Percentiles rank a stretch among this genome's conserved stretches.
Evolutionary conservation across 1,139 yeast genomes (phyloP).

Genomic region (Blastobotrys serpentis): DNA sequence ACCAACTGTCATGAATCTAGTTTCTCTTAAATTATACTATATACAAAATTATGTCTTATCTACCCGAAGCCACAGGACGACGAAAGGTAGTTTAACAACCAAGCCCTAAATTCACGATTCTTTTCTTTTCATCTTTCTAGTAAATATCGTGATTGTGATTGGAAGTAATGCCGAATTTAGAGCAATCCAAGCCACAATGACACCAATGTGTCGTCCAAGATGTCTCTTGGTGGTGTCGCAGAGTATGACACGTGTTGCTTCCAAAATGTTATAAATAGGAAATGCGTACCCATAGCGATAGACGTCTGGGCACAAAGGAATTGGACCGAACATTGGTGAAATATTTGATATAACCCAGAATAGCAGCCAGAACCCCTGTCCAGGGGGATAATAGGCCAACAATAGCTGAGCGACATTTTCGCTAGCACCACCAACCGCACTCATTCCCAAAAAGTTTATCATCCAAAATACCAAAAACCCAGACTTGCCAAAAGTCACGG

Average conservation of each 20-base stretch:
- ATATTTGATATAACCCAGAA: constrained; percentile 60
- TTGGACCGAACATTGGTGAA: constrained; percentile 60
- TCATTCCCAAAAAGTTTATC: constrained; percentile 56
- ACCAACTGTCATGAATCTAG: no score
- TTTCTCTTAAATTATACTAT: no score
- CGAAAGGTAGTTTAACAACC: no score
- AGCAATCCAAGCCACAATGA: constrained; percentile 58
- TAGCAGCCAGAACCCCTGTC: constrained; percentile 61
- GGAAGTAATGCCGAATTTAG: constrained; percentile 49
- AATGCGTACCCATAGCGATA: constrained; percentile 64
- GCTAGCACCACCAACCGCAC: constrained; percentile 63
- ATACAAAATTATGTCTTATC: no score
- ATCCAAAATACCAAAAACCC: constrained; percentile 70
- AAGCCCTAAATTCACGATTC: no score
- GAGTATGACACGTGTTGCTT: constrained; percentile 55
- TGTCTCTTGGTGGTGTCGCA: constrained; percentile 56
- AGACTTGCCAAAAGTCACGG: constrained; percentile 52
- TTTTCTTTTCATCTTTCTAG: neutral
- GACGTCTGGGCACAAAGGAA: constrained; percentile 52
- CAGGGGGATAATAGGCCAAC: constrained; percentile 48
- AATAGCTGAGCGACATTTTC: constrained; percentile 55
- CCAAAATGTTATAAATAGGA: constrained; percentile 62
- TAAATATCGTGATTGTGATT: constrained; percentile 38
- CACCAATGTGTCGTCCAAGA: constrained; percentile 58
- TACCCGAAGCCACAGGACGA: no score